phyloP scores from a whole-genome alignment of 768 basidiomycete genomes.

The Agaricus subrufescens region DNA sequence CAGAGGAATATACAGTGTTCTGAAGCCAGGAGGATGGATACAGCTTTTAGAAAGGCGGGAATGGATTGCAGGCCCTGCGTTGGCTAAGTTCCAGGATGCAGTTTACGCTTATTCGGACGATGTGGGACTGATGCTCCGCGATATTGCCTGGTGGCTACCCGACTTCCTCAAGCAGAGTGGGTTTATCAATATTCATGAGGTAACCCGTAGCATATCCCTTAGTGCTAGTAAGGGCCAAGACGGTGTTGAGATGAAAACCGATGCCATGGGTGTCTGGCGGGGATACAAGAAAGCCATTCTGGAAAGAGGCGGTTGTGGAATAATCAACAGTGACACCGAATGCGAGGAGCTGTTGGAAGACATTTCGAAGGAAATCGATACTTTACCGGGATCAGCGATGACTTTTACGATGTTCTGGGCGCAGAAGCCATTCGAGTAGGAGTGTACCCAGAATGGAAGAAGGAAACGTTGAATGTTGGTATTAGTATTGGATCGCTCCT shows the following conservation, averaged over 20 bases:
- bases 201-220: not conserved
- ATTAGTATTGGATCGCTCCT: too few relatives aligned
- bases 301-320: not conserved
- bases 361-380: not conserved
- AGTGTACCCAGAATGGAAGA: too few relatives aligned
- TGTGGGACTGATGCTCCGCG: not conserved
- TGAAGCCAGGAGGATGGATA: constrained; percentile 3
- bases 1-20: constrained; percentile 1
- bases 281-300: not conserved
- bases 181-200: not conserved
- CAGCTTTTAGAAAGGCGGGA: not conserved
- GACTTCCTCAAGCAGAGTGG: not conserved
- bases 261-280: not conserved
- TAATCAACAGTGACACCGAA: constrained; percentile 1
- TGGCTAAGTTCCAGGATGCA: not conserved
- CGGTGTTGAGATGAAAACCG: not conserved
- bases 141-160: not conserved
- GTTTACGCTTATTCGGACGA: not conserved
- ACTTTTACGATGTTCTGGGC: not conserved
- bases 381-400: not conserved
- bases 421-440: not conserved
- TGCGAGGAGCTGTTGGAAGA: not conserved
- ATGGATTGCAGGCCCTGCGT: not conserved
- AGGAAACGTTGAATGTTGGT: too few relatives aligned
- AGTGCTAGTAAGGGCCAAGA: not conserved